Evolutionary conservation across 1,284 basidiomycete species (phyloP), one percentile per base, ranked within the genome.

Genomic region (Rhodotorula mucilaginosa): DNA sequence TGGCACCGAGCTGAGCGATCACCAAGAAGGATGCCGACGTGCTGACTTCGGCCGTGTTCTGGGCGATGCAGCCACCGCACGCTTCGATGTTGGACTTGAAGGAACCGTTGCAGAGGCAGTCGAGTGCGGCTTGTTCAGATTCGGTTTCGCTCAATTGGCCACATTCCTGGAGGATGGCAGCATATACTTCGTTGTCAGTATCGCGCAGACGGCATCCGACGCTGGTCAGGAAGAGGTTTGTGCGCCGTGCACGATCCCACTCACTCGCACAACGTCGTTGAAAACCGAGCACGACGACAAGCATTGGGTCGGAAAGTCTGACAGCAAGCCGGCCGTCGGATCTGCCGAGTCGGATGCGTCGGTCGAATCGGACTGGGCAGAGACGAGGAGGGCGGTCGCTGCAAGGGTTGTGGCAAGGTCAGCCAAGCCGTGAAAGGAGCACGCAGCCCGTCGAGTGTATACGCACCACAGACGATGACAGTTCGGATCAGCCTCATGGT

Each of bases 231-330:
- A 12, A 39, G 39, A 39, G 39, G 4, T 34, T 21, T 4, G 15
- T 16, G 10, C 26, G 21, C 47, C 5, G 39, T 60, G 44, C 1
- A 13, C 8, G 13, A 16, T 26, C 13, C 3, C 1, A 18, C 21
- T 10, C 19, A 65, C 70, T 5, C 2, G 0, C 2, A 56, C 47
- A 0, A 26, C 16, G 10, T 13, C 3, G 23, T 68, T 62, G 54
- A 71, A 68, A 7, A 63, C 4, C 8, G 12, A 10, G 59, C 70
- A 71, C 1, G 49, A 7, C 21, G 47, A 21, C 5, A 23, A 26
- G 26, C 70, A 71, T 3, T 49, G 8, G 2, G 31, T 0, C 1
- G 70, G 70, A n/a, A 71, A 68, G 59, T 71, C 70, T 7, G 46
- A 23, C 8, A 52, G 21, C 7, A 49, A 23, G 23, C 31, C 51